Evolutionary conservation across 306 rosid genomes (phyloP).

Genomic region (Benincasa hispida): DNA sequence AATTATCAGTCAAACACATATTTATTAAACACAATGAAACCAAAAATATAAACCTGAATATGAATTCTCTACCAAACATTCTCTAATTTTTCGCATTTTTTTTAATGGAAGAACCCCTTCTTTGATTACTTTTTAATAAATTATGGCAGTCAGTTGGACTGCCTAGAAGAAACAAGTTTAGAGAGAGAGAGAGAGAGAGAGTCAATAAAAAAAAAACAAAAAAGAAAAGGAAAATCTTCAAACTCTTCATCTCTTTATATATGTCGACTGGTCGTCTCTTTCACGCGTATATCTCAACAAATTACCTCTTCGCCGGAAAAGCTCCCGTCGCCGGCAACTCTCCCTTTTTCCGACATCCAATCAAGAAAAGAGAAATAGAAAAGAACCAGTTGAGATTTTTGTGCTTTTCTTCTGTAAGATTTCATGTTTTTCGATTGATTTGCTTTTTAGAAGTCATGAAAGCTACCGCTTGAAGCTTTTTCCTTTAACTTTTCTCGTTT

Average conservation of each 20-base stretch:
- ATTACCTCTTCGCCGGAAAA: conserved; percentile 19
- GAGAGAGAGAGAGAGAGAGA: neutral
- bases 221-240: neutral
- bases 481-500: neutral
- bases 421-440: neutral
- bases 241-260: conserved; percentile 17
- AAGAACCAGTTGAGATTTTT: neutral
- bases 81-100: no score
- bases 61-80: no score
- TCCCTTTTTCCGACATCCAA: neutral
- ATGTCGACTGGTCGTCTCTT: conserved; percentile 36
- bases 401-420: neutral
- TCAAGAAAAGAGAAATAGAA: neutral
- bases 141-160: neutral
- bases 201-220: neutral
- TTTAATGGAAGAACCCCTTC: no score
- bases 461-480: conserved; percentile 3
- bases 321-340: neutral
- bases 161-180: neutral
- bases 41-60: no score
- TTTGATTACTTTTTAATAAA: neutral
- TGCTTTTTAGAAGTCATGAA: conserved; percentile 4
- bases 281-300: conserved; percentile 24
- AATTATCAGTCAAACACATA: no score
- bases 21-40: no score